A percentile compares a stretch with the other conserved stretches of the same genome.
Conservation (phyloP, 352 stramenopile species). For the Globisporangium recalcitrans region DNA sequence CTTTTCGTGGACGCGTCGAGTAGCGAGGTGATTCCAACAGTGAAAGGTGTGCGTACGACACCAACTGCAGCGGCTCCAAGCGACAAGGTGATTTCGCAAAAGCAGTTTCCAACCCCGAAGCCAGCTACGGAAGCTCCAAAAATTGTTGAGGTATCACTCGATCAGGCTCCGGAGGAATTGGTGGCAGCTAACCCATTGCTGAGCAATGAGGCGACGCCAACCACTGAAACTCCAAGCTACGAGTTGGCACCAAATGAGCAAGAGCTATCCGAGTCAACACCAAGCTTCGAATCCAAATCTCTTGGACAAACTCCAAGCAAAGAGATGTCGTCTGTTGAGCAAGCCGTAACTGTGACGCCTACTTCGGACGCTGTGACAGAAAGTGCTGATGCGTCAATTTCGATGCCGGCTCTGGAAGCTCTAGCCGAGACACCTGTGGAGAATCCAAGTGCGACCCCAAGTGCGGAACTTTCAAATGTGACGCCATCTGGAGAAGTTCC, state of each 20-base stretch:
- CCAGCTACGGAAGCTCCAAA: not conserved
- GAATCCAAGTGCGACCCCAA: not conserved
- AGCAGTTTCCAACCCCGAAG: not conserved
- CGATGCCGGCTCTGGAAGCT: not conserved
- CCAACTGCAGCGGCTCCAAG: not conserved
- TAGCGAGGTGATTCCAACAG: not conserved
- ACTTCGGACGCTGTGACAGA: not conserved
- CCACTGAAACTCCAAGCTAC: not conserved
- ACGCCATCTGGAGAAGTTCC: not conserved
- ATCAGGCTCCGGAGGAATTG: not conserved
- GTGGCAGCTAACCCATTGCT: not conserved
- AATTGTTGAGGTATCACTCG: not conserved
- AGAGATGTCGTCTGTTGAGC: not conserved
- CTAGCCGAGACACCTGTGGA: not conserved
- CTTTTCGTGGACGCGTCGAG: too few relatives aligned
- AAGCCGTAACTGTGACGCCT: not conserved
- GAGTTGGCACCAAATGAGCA: not conserved
- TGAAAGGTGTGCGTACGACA: not conserved
- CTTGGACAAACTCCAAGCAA: too few relatives aligned
- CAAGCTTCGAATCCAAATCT: not conserved
- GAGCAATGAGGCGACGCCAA: not conserved
- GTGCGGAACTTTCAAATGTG: not conserved
- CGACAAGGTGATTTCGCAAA: not conserved
- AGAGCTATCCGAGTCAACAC: not conserved
- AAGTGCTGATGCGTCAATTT: not conserved